phyloP scores from a whole-genome alignment of 371 early-diverging fungal genomes.

The Umbelopsis sp. region DNA sequence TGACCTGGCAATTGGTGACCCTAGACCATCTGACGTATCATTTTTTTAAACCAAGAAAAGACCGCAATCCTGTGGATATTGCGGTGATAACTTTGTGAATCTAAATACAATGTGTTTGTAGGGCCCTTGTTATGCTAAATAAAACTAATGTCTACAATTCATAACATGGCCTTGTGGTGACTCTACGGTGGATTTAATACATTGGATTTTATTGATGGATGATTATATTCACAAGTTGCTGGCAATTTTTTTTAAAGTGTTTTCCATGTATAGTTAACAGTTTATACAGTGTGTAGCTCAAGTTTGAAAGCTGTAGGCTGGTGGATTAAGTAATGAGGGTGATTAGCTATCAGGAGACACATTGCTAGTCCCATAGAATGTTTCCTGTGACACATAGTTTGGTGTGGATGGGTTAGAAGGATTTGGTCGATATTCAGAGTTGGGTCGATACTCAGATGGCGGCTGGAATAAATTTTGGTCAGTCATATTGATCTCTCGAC shows the following conservation, averaged over 20 bases:
- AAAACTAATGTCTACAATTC: too few species aligned
- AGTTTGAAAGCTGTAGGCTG: neutral
- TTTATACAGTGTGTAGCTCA: slow-evolving; percentile 6
- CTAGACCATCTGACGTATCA: neutral
- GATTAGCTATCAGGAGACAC: slow-evolving; percentile 4
- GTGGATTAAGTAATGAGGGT: neutral
- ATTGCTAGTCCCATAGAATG: neutral
- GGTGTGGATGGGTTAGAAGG: slow-evolving; percentile 12
- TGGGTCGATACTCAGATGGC: slow-evolving; percentile 8
- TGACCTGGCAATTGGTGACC: slow-evolving; percentile 11
- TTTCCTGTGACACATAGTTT: slow-evolving; percentile 9
- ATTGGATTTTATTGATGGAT: neutral
- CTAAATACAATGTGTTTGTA: neutral
- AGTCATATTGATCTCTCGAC: neutral
- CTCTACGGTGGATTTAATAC: neutral
- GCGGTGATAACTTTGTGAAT: neutral
- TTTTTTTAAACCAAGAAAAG: neutral
- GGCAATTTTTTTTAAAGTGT: neutral
- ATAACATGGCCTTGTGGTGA: too few species aligned
- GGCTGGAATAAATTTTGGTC: neutral
- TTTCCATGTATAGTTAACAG: neutral
- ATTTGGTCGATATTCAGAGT: slow-evolving; percentile 8
- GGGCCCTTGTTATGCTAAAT: neutral
- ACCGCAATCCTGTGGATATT: neutral
- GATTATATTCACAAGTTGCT: slow-evolving; percentile 15